Conservation (phyloP, 2,329 filamentous ascomycete species). For the Fusarium heterosporum region DNA sequence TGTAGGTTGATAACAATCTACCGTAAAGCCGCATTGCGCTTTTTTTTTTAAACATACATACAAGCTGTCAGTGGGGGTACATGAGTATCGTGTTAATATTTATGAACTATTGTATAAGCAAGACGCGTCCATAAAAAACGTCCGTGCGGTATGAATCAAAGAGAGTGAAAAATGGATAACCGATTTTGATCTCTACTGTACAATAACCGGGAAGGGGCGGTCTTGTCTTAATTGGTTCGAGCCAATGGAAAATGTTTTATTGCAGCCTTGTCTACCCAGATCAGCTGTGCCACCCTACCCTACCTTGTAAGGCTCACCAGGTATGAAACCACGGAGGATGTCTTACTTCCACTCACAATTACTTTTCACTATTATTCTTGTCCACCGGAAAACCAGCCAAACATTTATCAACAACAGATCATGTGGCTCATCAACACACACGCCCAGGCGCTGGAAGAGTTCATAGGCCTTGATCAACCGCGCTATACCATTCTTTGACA, state of each 20-base stretch:
- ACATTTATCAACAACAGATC: not conserved
- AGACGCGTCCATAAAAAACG: not conserved
- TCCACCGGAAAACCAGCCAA: too few species aligned
- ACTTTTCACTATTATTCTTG: too few species aligned
- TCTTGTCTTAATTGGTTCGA: too few species aligned
- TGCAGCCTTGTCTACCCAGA: too few species aligned
- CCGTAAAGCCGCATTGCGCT: not conserved
- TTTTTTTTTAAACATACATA: not conserved
- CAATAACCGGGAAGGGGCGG: too few species aligned
- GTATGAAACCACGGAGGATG: too few species aligned
- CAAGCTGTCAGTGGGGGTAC: not conserved
- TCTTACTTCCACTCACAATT: too few species aligned
- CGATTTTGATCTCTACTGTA: too few species aligned
- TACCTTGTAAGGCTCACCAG: too few species aligned
- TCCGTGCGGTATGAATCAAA: not conserved
- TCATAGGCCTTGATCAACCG: not conserved
- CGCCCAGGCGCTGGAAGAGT: not conserved
- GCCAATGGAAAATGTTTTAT: too few species aligned
- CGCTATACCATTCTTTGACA: not conserved
- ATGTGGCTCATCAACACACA: not conserved
- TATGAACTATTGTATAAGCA: not conserved
- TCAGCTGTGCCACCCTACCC: too few species aligned
- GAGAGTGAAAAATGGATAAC: not conserved
- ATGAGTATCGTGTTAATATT: not conserved
- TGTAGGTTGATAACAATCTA: not conserved